Evolutionary conservation across 768 basidiomycete species (phyloP), one percentile per base, ranked within the genome.

Genomic region (button mushroom (Agaricus bisporus)): DNA sequence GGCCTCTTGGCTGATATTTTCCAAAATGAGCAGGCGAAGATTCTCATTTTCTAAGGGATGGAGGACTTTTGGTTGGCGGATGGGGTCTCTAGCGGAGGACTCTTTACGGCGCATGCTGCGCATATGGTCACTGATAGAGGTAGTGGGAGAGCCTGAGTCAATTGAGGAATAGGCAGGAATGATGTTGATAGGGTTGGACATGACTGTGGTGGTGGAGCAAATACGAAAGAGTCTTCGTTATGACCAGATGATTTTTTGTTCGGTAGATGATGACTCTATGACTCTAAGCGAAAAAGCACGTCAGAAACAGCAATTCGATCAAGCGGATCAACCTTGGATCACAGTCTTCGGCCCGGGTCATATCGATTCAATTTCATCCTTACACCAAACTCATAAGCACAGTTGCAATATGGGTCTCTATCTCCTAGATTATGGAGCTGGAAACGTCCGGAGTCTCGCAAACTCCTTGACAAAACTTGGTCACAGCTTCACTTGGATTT

Each of bases 361-460:
- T 25, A 45, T 41, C 35, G 58, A 59, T 55, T 59, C 58, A 56
- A 53, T 32, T 32, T 32, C 32, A 32, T 32, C 32, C 11, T 32
- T 32, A 1, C 32, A 32, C 32, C 7, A 32, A 6, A 6, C 32
- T 6, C 5, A 32, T 32, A 32, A 4, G 32, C 14, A 17, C 55
- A 44, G 56, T 46, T 38, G 28, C 49, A 57, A 32, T 45, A 73
- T 72, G 72, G 67, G 65, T 9, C 83, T 97, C 59, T 98, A 85
- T 70, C 82, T 98, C 62, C 86, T 98, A 59, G 95, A 98, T 69
- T 97, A 98, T 66, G 95, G 95, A 67, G 95, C 95, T 48, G 95
- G 95, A 18, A 98, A 94, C 64, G 91, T 93, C 43, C 86, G 86
- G 72, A 92, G 89, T 63, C 83, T 98, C 38, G 95, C 95, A 26